phyloP scores from a whole-genome alignment of 176 grass and related monocot genomes.

The Ananas comosus region DNA sequence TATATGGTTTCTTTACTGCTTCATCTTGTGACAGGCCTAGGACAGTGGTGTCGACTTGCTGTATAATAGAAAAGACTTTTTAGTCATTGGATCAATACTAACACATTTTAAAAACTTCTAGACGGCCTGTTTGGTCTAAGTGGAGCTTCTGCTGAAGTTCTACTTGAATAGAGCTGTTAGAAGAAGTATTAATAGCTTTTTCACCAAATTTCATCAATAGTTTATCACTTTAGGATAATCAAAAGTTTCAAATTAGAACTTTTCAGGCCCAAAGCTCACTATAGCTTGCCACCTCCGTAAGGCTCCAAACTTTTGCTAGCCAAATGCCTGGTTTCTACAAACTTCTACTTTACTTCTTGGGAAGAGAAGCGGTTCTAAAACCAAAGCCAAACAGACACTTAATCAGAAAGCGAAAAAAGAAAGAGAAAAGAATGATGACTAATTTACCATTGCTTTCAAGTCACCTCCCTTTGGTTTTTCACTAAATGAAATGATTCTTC shows the following conservation, averaged over 20 bases:
- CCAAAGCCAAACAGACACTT: not conserved
- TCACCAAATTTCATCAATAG: no score
- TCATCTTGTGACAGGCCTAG: constrained; percentile 64
- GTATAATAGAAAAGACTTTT: constrained; percentile 8
- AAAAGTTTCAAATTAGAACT: not conserved
- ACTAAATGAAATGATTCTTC: constrained; percentile 72
- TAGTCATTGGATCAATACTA: not conserved
- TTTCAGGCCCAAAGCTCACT: no score
- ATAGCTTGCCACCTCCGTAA: no score
- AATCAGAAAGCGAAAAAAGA: not conserved
- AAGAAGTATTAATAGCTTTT: no score
- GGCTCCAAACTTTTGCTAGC: no score
- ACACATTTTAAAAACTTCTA: not conserved
- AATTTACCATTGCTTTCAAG: constrained; percentile 78
- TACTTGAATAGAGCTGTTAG: no score
- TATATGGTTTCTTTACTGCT: constrained; percentile 77
- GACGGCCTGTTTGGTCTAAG: no score
- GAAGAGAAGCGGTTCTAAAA: not conserved
- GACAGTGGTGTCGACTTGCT: constrained; percentile 85
- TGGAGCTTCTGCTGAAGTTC: no score
- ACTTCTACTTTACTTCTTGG: constrained; percentile 7
- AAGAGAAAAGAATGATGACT: not conserved
- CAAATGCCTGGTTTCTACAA: not conserved
- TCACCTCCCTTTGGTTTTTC: constrained; percentile 87
- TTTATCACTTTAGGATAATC: no score